Percentiles rank a stretch among this genome's conserved stretches.
These are phyloP conservation scores for Ceratobasidium sp. DNA, from an alignment of 1,284 basidiomycete genomes.

Conservation along the genomic window DNA sequence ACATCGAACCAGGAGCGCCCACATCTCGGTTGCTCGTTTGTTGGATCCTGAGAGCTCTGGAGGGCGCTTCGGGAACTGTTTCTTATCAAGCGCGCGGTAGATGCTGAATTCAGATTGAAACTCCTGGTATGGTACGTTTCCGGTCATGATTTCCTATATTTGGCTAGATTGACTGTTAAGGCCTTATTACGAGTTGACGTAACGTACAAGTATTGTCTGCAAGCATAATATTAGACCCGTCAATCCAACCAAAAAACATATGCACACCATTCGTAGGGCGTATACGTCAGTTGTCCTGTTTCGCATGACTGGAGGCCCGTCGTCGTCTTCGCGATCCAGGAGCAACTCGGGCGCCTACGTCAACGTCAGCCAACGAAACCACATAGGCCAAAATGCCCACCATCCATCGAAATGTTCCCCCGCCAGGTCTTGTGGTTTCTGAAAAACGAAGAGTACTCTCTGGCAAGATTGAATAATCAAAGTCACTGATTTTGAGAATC, in stretches of 20 bases:
- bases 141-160: conserved; percentile 26
- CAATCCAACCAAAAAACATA: background rate
- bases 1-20: conserved; percentile 1
- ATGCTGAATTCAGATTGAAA: background rate
- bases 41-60: background rate
- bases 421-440: conserved; percentile 23
- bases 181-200: background rate
- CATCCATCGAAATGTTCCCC: conserved; percentile 34
- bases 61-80: conserved; percentile 5
- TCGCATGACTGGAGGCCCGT: background rate
- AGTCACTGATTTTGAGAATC: conserved; percentile 12
- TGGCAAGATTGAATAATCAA: conserved; percentile 25
- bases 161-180: background rate
- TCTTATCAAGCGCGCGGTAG: background rate
- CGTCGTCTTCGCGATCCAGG: background rate
- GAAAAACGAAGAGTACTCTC: conserved; percentile 18
- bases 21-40: background rate
- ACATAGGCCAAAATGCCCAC: background rate
- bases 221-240: background rate
- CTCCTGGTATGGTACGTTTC: conserved; percentile 17
- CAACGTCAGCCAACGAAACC: background rate
- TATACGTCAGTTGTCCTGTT: conserved; percentile 22
- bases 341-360: conserved; percentile 20
- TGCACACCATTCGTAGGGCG: conserved; percentile 26
- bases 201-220: conserved; percentile 27